Percentiles rank a stretch among this genome's conserved stretches.
phyloP scores from a whole-genome alignment of 176 grass and related monocot genomes.

The Olyra latifolia region DNA sequence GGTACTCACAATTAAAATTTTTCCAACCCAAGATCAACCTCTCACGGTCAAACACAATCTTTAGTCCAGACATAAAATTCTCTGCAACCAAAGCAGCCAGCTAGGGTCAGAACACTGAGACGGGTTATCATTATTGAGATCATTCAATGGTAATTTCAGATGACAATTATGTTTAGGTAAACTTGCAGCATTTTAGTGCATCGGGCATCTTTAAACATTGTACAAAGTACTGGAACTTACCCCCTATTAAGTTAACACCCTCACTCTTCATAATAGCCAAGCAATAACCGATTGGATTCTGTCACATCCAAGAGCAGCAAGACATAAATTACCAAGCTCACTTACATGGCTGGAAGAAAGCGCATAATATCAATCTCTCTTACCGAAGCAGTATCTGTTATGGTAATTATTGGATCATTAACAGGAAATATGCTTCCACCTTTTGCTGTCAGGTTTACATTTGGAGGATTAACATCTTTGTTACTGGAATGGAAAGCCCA shows the following conservation, averaged over 20 bases:
- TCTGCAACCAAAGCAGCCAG: constrained; percentile 52
- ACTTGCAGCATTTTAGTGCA: not conserved
- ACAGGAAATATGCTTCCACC: constrained; percentile 73
- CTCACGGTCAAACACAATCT: constrained; percentile 81
- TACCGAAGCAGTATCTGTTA: constrained; percentile 36
- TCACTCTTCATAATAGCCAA: constrained; percentile 71
- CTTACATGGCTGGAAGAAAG: constrained; percentile 11
- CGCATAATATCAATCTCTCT: constrained; percentile 31
- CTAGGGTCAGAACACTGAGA: not conserved
- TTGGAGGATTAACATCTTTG: constrained; percentile 38
- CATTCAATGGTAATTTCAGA: not conserved
- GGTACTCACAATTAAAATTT: constrained; percentile 67
- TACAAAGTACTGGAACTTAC: constrained; percentile 47
- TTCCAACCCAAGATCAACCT: constrained; percentile 77
- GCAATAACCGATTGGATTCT: constrained; percentile 55
- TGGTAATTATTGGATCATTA: constrained; percentile 44
- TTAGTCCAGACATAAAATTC: constrained; percentile 83
- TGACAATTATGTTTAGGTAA: not conserved
- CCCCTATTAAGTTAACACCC: constrained; percentile 77
- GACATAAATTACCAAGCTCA: constrained; percentile 20
- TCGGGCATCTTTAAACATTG: not conserved
- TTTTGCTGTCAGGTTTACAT: constrained; percentile 61
- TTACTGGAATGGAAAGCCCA: constrained; percentile 57
- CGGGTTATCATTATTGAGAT: not conserved
- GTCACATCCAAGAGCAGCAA: constrained; percentile 23